phyloP scores from a whole-genome alignment of 2,329 filamentous ascomycete species.

The Fusarium floridanum region DNA sequence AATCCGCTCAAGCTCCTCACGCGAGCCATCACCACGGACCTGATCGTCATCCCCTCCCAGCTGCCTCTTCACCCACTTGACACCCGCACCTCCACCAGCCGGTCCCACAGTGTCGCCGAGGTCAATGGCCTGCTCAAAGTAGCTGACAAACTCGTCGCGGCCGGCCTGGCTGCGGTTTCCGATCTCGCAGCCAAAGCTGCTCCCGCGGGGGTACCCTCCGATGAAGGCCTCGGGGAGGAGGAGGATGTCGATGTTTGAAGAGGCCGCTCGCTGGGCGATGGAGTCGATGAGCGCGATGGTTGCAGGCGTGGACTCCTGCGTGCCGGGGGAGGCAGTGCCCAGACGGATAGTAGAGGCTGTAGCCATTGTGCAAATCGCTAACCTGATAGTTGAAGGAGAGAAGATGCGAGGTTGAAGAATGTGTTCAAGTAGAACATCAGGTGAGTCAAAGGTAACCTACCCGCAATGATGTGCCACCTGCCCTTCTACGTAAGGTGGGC shows the following conservation, averaged over 20 bases:
- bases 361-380: slow-evolving; percentile 18
- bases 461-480: not conserved
- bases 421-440: slow-evolving; percentile 1
- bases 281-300: slow-evolving; percentile 76
- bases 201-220: slow-evolving; percentile 89
- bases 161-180: slow-evolving; percentile 77
- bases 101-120: slow-evolving; percentile 80
- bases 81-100: slow-evolving; percentile 73
- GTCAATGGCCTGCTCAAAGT: slow-evolving; percentile 84
- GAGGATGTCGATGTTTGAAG: slow-evolving; percentile 72
- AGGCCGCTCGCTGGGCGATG: slow-evolving; percentile 74
- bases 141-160: slow-evolving; percentile 84
- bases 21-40: slow-evolving; percentile 70
- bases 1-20: slow-evolving; percentile 83
- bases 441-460: not conserved
- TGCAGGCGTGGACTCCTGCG: slow-evolving; percentile 62
- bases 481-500: slow-evolving; percentile 3
- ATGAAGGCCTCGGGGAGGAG: slow-evolving; percentile 94
- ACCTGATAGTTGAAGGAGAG: not conserved
- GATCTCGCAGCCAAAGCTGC: slow-evolving; percentile 80
- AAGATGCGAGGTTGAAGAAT: not conserved
- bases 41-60: slow-evolving; percentile 54
- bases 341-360: slow-evolving; percentile 59
- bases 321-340: slow-evolving; percentile 68
- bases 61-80: slow-evolving; percentile 76